A percentile compares a stretch with the other conserved stretches of the same genome.
phyloP scores from a whole-genome alignment of 306 rosid genomes.

The peach (Prunus persica) region DNA sequence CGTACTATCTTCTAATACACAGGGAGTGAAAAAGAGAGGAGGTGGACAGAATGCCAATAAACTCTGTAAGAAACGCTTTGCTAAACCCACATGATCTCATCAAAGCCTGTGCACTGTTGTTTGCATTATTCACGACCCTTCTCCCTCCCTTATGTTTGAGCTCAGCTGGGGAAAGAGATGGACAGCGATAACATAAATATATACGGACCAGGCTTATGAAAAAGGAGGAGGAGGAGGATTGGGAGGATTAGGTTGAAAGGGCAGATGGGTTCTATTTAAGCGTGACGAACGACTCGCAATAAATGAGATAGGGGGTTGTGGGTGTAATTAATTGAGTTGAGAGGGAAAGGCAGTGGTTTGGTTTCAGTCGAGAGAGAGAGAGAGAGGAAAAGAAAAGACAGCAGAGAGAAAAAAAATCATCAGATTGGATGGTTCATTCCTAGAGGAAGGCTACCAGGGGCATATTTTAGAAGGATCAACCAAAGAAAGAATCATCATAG shows the following conservation, averaged over 20 bases:
- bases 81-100: constrained; percentile 56
- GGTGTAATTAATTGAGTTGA: constrained; percentile 33
- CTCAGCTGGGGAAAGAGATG: not conserved
- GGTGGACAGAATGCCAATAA: constrained; percentile 99
- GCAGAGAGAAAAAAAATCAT: constrained; percentile 18
- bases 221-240: not conserved
- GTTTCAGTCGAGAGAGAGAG: not conserved
- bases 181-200: not conserved
- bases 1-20: not conserved
- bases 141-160: not conserved
- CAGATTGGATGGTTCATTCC: constrained; percentile 51
- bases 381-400: constrained; percentile 17
- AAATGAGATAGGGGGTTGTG: constrained; percentile 31
- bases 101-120: not conserved
- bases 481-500: constrained; percentile 48
- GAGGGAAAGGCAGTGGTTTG: not conserved
- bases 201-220: not conserved
- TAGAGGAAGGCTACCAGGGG: constrained; percentile 16
- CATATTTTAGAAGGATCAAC: constrained; percentile 30
- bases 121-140: not conserved
- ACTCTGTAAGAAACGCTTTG: constrained; percentile 75
- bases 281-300: constrained; percentile 11
- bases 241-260: not conserved
- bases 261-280: constrained; percentile 42
- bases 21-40: constrained; percentile 32